Base-by-base conservation (phyloP, 768 basidiomycete genomes). In the Tremella fuciformis region DNA sequence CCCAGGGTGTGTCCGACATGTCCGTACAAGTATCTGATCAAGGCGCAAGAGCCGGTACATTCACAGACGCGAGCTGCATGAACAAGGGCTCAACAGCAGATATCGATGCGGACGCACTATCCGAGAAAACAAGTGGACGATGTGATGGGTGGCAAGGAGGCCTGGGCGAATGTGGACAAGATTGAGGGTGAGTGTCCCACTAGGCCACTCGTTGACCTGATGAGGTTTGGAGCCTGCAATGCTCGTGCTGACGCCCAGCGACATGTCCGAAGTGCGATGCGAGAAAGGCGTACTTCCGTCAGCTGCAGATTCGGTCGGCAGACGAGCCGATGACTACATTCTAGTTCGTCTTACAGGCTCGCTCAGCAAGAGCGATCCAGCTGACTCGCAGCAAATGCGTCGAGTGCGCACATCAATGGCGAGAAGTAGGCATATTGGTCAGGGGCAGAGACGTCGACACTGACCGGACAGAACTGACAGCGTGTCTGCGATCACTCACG, bases 111-210 rank as follows among this genome's bases (percentile, higher is more conserved):
- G 46, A 91, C 88, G 25, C 84, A 84, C 56, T 80, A 96, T 51
- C 86, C 86, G 65, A 83, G 89, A n/a, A 98, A 98, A 70, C 83
- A 86, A 66, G 87, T 91, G 13, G 96, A 99, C 74, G 96, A 98
- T 69, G 93, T 99, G 6, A 80, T 98, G 24, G 96, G 94, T 51
- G 92, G 91, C 2, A 91, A 89, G 38, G 89, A 91, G 59, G 86
- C 85, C 78, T 96, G 93, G 91, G 87, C 86, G 56, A 88, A 96
- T 76, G 93, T 92, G 2, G 93, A 94, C 76, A 84, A 86, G 49
- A 91, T 88, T 0, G 82, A 85, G 66, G 86, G 91, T 89, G 42
- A 52, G 81, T 67, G 37, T 37, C 26, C 16, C 26, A n/a, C 9
- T n/a, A 34, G 16, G 40, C 50, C 13, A 16, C n/a, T 8, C 16